Evolutionary conservation across 495 filamentous ascomycete genomes (phyloP), one percentile per base, ranked within the genome.

Genomic region (Hypoxylon lienhwacheense): DNA sequence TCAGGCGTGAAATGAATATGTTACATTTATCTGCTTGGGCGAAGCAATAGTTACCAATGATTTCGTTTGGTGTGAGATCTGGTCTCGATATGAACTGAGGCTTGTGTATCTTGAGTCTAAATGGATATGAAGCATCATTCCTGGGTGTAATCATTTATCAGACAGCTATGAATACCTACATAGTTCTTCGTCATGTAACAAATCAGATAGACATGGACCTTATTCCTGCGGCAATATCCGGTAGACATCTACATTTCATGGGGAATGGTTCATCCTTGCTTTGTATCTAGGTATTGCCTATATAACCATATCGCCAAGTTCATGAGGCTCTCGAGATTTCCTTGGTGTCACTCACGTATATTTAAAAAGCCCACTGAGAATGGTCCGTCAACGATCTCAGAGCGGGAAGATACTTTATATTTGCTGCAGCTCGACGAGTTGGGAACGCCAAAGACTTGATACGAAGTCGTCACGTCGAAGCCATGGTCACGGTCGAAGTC

Each of bases 401-500:
- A 47, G 7, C 33, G 35, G 10, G 12, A 50, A 51, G n/a, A 20
- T 25, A 44, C 24, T 50, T 34, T 39, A 26, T 33, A 31, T 47
- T 47, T 20, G 19, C 47, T 47, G 25, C 52, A 56, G 47, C 35
- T 29, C 28, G 33, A 25, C 47, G n/a, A 41, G 3, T 26, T 29
- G 33, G 47, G 25, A 17, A 35, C 12, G 12, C 29, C 14, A 20
- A 50, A 22, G 8, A 29, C 15, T 36, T 36, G 36, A 41, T 35
- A 55, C 42, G 36, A 39, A 52, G 39, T 24, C 25, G 10, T 20
- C 14, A 15, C 20, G 31, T 42, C 39, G 42, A 24, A 47, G 32
- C 16, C 52, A 61, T 61, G 58, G 42, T 56, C 11, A 53, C 42
- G 0, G 36, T 61, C 35, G 58, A 61, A 56, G 58, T 61, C 26